Conservation (phyloP, 345 rosid genomes). For the Stellera chamaejasme region DNA sequence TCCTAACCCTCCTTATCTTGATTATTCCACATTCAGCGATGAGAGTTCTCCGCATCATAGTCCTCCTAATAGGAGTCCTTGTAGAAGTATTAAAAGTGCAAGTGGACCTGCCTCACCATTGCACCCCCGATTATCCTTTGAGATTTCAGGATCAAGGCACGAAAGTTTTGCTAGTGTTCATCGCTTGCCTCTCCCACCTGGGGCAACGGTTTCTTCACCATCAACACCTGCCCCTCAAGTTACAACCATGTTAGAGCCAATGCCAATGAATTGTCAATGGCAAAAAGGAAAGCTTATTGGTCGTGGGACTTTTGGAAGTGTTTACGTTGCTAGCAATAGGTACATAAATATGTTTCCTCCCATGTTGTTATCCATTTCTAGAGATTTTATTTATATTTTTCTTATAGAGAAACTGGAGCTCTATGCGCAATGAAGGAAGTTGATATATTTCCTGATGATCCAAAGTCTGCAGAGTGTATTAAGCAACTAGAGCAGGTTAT, state of each 20-base stretch:
- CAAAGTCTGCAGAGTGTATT: slow-evolving; percentile 75
- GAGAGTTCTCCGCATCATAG: slow-evolving; percentile 74
- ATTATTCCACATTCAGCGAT: slow-evolving; percentile 33
- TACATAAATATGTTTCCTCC: slow-evolving; percentile 17
- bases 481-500: slow-evolving; percentile 85
- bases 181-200: slow-evolving; percentile 93
- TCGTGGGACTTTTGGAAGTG: slow-evolving; percentile 98
- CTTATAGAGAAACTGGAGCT: slow-evolving; percentile 84
- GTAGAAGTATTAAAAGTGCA: slow-evolving; percentile 31
- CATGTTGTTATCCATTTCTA: slow-evolving; percentile 8
- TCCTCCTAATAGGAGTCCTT: slow-evolving; percentile 53
- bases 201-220: slow-evolving; percentile 37
- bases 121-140: slow-evolving; percentile 35
- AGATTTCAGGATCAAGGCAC: slow-evolving; percentile 25
- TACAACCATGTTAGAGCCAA: slow-evolving; percentile 36
- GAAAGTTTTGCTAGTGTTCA: slow-evolving; percentile 51
- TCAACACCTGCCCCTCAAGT: slow-evolving; percentile 30
- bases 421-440: slow-evolving; percentile 98
- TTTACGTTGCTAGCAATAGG: slow-evolving; percentile 88
- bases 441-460: slow-evolving; percentile 83
- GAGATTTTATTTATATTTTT: slow-evolving; percentile 12
- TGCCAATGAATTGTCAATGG: slow-evolving; percentile 60
- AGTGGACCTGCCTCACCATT: slow-evolving; percentile 47
- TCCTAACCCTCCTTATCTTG: slow-evolving; percentile 54
- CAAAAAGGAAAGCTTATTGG: slow-evolving; percentile 95